Evolutionary conservation across 805 yeast genomes (phyloP).

Genomic region (Candida oleophila): DNA sequence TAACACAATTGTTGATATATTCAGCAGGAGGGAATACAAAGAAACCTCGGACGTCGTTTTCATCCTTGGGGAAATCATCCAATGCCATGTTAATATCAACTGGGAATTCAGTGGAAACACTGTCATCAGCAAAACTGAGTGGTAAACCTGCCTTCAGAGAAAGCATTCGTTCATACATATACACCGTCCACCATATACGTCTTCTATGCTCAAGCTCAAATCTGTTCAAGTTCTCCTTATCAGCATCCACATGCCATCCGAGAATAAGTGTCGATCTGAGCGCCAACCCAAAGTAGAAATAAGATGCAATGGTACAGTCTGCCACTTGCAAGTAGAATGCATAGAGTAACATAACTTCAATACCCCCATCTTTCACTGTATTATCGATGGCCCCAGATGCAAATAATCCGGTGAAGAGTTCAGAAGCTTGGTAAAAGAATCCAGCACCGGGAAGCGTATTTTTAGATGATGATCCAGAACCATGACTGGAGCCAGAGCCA

Average conservation of each 20-base stretch:
- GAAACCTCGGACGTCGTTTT: slow-evolving; percentile 56
- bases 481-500: slow-evolving; percentile 20
- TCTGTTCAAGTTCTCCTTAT: slow-evolving; percentile 53
- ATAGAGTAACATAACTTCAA: slow-evolving; percentile 70
- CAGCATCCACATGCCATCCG: slow-evolving; percentile 84
- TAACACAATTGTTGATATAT: slow-evolving; percentile 71
- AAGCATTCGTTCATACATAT: slow-evolving; percentile 64
- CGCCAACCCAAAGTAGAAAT: slow-evolving; percentile 77
- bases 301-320: slow-evolving; percentile 79
- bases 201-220: slow-evolving; percentile 55
- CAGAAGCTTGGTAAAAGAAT: slow-evolving; percentile 77
- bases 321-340: slow-evolving; percentile 83
- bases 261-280: slow-evolving; percentile 66
- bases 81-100: slow-evolving; percentile 63
- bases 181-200: slow-evolving; percentile 49
- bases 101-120: slow-evolving; percentile 76
- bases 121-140: slow-evolving; percentile 73
- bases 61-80: slow-evolving; percentile 33
- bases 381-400: slow-evolving; percentile 80
- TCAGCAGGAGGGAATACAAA: slow-evolving; percentile 80
- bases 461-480: slow-evolving; percentile 8
- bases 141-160: slow-evolving; percentile 84
- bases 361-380: slow-evolving; percentile 75
- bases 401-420: slow-evolving; percentile 70
- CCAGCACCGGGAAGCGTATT: slow-evolving; percentile 73